Base-by-base conservation (phyloP, 2,329 filamentous ascomycete genomes). In the Diaporthe ilicicola region DNA sequence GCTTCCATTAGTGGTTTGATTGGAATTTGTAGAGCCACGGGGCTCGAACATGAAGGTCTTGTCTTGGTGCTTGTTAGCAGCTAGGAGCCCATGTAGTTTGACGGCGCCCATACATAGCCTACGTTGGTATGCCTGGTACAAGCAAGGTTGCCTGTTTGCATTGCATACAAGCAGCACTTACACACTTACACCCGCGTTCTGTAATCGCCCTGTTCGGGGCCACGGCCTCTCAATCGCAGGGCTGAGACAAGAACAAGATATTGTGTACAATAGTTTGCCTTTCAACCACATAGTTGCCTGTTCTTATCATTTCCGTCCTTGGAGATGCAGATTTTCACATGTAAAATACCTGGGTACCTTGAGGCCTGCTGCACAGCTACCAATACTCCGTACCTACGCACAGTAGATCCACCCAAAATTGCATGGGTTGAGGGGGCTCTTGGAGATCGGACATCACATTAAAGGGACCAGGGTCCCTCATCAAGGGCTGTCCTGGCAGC, bases 131-230 rank as follows among this genome's bases (percentile, higher is more conserved):
- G 46, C 59, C 42, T 34, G 42, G n/a, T 44, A 48, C 55, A 48
- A 62, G 59, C 59, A 62, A 48, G 59, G 34, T 62, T 34, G 32
- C 48, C 59, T 62, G 42, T 34, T 19, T 50, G 42, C 42, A 62
- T 24, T 62, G 59, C 42, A n/a, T n/a, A n/a, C n/a, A n/a, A n/a
- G n/a, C n/a, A 62, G 59, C 34, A 27, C 56, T 62, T 22, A 32
- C 29, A 48, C 9, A 34, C 9, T 4, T 34, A 9, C 32, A 34
- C 29, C 42, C 13, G 29, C 27, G 29, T 22, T 29, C n/a, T 62
- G 39, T 62, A 29, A 29, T 34, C 27, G 59, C 32, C 42, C 19
- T 19, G 24, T 24, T 24, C 42, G 42, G 59, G 42, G 27, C 59
- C 27, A n/a, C 4, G 34, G 22, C 42, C 48, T 62, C 3, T 22